Evolutionary conservation across 169 alveolate species (phyloP).

Genomic region (Plasmodium relictum): DNA sequence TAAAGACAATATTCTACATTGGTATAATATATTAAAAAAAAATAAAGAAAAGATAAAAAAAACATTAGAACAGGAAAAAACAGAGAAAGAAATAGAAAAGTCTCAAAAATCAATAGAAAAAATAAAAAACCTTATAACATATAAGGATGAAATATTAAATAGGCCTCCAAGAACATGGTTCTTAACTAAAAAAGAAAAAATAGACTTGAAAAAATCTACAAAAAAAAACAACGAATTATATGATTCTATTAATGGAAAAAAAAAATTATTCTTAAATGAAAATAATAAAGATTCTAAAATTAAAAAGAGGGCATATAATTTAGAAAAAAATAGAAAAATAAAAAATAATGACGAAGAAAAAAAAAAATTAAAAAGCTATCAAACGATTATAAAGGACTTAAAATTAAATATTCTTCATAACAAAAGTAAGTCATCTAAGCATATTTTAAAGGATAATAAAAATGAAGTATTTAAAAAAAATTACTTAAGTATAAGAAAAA

Average conservation of each 20-base stretch:
- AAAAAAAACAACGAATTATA: slow-evolving; percentile 21
- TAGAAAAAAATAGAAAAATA: slow-evolving; percentile 25
- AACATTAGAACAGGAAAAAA: slow-evolving; percentile 83
- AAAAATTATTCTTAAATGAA: neutral
- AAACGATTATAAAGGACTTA: slow-evolving; percentile 52
- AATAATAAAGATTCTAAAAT: slow-evolving; percentile 34
- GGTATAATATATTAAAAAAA: slow-evolving; percentile 78
- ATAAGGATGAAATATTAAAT: slow-evolving; percentile 85
- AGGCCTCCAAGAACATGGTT: slow-evolving; percentile 84
- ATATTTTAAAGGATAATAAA: neutral
- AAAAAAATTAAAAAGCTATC: slow-evolving; percentile 47
- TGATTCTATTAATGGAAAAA: neutral
- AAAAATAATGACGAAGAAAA: slow-evolving; percentile 6
- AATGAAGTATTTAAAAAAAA: neutral
- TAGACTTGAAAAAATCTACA: slow-evolving; percentile 32
- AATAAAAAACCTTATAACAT: slow-evolving; percentile 81
- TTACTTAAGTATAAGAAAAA: neutral
- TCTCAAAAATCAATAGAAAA: slow-evolving; percentile 84
- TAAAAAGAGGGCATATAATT: slow-evolving; percentile 35
- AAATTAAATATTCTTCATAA: slow-evolving; percentile 42
- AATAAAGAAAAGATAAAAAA: slow-evolving; percentile 81
- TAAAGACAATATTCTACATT: slow-evolving; percentile 69
- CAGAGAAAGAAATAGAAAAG: slow-evolving; percentile 82
- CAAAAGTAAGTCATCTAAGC: slow-evolving; percentile 1
- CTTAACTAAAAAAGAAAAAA: slow-evolving; percentile 65